Conservation (phyloP, 441 rosid species). For the Brassica hybrid region DNA sequence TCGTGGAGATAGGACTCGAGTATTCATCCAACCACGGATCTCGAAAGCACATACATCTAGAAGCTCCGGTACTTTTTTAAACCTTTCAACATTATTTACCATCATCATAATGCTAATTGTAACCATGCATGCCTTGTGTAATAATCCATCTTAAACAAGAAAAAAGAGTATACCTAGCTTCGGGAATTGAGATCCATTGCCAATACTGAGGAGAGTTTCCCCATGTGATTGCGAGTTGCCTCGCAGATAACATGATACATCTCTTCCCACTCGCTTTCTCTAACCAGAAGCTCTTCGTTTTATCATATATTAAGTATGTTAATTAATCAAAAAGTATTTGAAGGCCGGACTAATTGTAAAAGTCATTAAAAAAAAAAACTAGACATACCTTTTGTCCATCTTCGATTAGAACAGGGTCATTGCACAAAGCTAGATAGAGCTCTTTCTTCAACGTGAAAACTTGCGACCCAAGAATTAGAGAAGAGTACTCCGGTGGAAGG, state of each 20-base stretch:
- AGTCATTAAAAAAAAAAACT: not conserved
- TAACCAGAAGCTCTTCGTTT: not conserved
- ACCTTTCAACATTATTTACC: not conserved
- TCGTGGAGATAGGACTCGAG: not conserved
- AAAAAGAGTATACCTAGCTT: constrained; percentile 1
- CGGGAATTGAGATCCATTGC: constrained; percentile 10
- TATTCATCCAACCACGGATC: not conserved
- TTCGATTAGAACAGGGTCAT: constrained; percentile 5
- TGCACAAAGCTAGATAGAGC: constrained; percentile 10
- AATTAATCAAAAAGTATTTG: not conserved
- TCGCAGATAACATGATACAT: constrained; percentile 3
- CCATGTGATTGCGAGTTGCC: not conserved
- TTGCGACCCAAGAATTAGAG: constrained; percentile 32
- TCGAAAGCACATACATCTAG: constrained; percentile 3
- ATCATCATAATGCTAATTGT: not conserved
- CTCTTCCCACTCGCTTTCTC: constrained; percentile 8
- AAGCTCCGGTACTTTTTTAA: not conserved
- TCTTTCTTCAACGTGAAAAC: constrained; percentile 1
- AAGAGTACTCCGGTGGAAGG: constrained; percentile 49
- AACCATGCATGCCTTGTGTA: not conserved
- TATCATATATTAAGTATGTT: not conserved
- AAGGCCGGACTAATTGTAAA: not conserved
- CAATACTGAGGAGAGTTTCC: not conserved
- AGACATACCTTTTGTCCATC: constrained; percentile 9
- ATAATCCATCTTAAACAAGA: not conserved